Conservation (phyloP, 1,284 basidiomycete species). For the Hymenochaete sp. region DNA sequence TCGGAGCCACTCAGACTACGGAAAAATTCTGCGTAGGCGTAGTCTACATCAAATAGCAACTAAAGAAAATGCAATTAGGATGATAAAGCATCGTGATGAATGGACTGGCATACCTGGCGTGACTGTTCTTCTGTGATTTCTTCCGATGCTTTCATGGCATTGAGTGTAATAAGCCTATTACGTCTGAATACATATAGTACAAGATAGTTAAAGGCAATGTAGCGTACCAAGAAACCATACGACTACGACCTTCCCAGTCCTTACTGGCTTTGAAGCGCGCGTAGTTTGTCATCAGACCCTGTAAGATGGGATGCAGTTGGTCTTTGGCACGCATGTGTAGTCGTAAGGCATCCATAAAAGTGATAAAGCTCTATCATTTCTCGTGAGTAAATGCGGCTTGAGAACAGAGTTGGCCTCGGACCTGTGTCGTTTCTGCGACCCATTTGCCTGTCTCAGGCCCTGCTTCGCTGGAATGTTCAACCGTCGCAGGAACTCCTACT, state of each 20-base stretch:
- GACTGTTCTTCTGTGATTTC: conserved; percentile 95
- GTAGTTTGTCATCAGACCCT: conserved; percentile 89
- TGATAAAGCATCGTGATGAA: not conserved
- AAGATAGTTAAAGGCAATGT: conserved; percentile 2
- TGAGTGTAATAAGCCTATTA: conserved; percentile 86
- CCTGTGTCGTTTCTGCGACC: conserved; percentile 98
- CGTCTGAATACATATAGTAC: not conserved
- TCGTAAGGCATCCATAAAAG: conserved; percentile 97
- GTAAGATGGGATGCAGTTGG: conserved; percentile 89
- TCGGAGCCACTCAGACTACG: conserved; percentile 61
- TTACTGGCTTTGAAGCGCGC: conserved; percentile 87
- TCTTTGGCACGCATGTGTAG: conserved; percentile 91
- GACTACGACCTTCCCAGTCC: conserved; percentile 90
- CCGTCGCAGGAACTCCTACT: conserved; percentile 93
- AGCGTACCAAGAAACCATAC: conserved; percentile 85
- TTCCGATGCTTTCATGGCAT: conserved; percentile 95
- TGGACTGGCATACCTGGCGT: conserved; percentile 54
- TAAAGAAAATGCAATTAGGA: conserved; percentile 27
- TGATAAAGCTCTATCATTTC: conserved; percentile 99
- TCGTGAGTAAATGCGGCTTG: too few relatives aligned
- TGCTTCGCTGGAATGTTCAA: conserved; percentile 82
- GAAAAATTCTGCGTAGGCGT: conserved; percentile 96
- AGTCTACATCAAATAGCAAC: conserved; percentile 94
- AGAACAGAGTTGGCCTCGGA: too few relatives aligned
- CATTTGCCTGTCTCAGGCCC: conserved; percentile 86